phyloP scores from a whole-genome alignment of 345 rosid genomes.

The Heritiera fomes region DNA sequence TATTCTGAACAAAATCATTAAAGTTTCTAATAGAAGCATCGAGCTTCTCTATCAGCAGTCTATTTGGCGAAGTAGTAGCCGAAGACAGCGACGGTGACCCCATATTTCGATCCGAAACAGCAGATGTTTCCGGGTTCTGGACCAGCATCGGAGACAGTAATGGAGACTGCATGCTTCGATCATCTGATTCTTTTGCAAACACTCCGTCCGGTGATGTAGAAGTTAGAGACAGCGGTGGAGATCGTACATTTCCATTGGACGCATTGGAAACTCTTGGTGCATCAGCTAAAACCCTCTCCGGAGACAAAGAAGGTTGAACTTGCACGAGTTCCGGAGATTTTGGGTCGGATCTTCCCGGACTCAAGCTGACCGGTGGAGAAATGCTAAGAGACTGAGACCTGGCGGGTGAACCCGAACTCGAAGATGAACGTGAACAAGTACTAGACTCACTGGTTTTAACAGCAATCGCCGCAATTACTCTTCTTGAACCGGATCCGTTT shows the following conservation, averaged over 20 bases:
- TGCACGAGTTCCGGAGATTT: slow-evolving; percentile 45
- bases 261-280: slow-evolving; percentile 23
- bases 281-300: slow-evolving; percentile 21
- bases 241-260: slow-evolving; percentile 27
- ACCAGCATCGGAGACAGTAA: slow-evolving; percentile 20
- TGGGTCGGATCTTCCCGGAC: slow-evolving; percentile 54
- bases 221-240: slow-evolving; percentile 42
- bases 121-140: slow-evolving; percentile 5
- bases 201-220: slow-evolving; percentile 40
- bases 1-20: slow-evolving; percentile 26
- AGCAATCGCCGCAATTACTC: slow-evolving; percentile 46
- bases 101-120: background rate
- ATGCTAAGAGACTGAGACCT: slow-evolving; percentile 80
- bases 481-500: slow-evolving; percentile 68
- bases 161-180: slow-evolving; percentile 26
- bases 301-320: slow-evolving; percentile 21
- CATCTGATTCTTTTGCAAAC: slow-evolving; percentile 23
- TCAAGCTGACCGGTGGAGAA: slow-evolving; percentile 73
- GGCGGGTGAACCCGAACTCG: slow-evolving; percentile 74
- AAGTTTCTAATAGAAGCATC: slow-evolving; percentile 21
- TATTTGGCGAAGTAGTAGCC: slow-evolving; percentile 31
- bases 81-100: slow-evolving; percentile 44
- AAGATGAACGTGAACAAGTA: slow-evolving; percentile 59
- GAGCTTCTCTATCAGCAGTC: slow-evolving; percentile 18
- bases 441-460: slow-evolving; percentile 48